These are phyloP conservation scores for Sphaerulina vaccinii DNA, from an alignment of 2,329 filamentous ascomycete genomes.

Conservation along the genomic window DNA sequence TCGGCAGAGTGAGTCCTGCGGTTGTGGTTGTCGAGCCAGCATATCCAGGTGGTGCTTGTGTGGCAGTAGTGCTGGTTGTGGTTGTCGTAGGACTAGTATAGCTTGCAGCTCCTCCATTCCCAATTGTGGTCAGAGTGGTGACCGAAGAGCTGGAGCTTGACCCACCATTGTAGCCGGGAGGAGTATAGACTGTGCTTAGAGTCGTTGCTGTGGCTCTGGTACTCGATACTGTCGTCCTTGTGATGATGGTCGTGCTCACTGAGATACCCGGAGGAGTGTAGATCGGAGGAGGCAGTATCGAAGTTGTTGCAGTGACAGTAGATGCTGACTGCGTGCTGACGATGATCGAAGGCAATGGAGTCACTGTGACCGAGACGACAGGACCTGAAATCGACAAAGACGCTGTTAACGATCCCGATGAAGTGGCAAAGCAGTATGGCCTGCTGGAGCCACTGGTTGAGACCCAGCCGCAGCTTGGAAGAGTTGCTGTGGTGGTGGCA, in stretches of 20 bases:
- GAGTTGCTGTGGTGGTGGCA: constrained; percentile 1
- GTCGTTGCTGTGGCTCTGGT: background rate
- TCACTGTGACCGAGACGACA: constrained; percentile 5
- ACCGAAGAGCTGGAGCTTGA: background rate
- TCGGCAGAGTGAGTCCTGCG: background rate
- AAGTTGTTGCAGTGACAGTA: background rate
- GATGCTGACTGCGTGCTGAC: background rate
- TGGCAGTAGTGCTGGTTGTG: background rate
- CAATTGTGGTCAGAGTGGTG: background rate
- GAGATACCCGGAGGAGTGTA: background rate
- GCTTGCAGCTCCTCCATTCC: background rate
- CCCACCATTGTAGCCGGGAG: background rate
- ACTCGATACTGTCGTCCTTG: background rate
- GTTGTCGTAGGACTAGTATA: background rate
- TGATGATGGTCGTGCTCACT: background rate
- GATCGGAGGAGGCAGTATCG: constrained; percentile 1
- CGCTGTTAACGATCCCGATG: background rate
- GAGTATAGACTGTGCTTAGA: background rate
- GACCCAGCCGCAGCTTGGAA: constrained; percentile 11
- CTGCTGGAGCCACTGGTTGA: constrained; percentile 1
- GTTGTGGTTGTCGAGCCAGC: background rate
- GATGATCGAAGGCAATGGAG: background rate
- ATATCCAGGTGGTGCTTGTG: background rate
- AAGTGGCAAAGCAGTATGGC: constrained; percentile 7
- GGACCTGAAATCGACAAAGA: background rate